These are phyloP conservation scores for Suhomyces xylopsoci DNA, from an alignment of 805 yeast genomes.

Conservation along the genomic window DNA sequence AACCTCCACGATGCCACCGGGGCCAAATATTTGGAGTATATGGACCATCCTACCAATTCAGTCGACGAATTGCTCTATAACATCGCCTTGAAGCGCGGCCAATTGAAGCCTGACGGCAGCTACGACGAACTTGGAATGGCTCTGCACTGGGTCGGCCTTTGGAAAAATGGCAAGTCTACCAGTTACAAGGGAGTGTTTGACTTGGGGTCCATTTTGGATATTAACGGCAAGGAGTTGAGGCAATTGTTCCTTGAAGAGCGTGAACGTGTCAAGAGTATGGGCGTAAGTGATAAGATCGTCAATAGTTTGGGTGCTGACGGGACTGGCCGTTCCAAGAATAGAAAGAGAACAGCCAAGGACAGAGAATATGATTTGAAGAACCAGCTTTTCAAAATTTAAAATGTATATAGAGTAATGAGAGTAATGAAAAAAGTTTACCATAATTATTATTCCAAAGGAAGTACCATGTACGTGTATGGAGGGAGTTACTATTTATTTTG, in stretches of 20 bases:
- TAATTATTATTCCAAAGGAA: no score
- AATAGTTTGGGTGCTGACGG: conserved; percentile 41
- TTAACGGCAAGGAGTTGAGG: conserved; percentile 22
- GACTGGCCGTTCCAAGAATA: conserved; percentile 29
- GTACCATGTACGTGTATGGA: no score
- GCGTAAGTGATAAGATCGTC: conserved; percentile 26
- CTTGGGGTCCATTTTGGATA: conserved; percentile 29
- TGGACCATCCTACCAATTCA: conserved; percentile 68
- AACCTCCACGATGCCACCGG: conserved; percentile 59
- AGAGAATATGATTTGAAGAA: conserved; percentile 39
- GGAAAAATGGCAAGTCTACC: conserved; percentile 54
- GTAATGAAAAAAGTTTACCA: not conserved
- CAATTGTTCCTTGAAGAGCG: conserved; percentile 25
- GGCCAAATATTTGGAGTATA: conserved; percentile 41
- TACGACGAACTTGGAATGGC: conserved; percentile 63
- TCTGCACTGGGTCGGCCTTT: conserved; percentile 55
- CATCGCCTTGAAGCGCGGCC: conserved; percentile 42
- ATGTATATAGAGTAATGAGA: not conserved
- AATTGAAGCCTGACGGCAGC: conserved; percentile 30
- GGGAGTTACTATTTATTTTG: no score
- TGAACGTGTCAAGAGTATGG: conserved; percentile 24
- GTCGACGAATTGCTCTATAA: conserved; percentile 52
- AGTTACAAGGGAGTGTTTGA: conserved; percentile 35
- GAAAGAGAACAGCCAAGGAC: conserved; percentile 44
- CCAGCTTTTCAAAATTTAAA: conserved; percentile 28